Percentiles rank a stretch among this genome's conserved stretches.
phyloP scores from a whole-genome alignment of 1,284 basidiomycete species.

The Microbotryum saponariae region DNA sequence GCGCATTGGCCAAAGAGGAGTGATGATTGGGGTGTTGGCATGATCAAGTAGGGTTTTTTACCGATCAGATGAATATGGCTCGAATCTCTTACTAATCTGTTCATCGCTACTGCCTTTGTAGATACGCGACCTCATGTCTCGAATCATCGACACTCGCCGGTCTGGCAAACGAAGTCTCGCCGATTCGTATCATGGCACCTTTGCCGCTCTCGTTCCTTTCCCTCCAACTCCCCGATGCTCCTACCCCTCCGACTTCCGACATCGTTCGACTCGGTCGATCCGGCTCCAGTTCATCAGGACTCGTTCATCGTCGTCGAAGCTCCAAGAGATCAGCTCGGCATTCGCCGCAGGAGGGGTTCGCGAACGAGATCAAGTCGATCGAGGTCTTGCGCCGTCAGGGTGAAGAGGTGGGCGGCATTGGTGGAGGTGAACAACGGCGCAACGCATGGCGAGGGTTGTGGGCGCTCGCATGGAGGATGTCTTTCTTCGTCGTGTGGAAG shows the following conservation, averaged over 20 bases:
- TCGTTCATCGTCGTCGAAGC: not conserved
- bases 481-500: not conserved
- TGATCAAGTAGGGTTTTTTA: constrained; percentile 24
- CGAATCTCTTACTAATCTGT: not conserved
- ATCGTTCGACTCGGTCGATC: not conserved
- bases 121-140: constrained; percentile 26
- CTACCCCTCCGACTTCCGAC: not conserved
- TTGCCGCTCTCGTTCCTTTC: constrained; percentile 8
- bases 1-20: constrained; percentile 1
- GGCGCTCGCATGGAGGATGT: not conserved
- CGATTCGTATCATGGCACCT: constrained; percentile 18
- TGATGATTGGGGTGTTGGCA: constrained; percentile 27
- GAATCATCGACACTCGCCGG: constrained; percentile 19
- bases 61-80: not conserved
- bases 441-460: not conserved
- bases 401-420: not conserved
- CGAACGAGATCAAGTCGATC: not conserved
- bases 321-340: not conserved
- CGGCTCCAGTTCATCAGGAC: not conserved
- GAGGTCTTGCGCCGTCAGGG: not conserved
- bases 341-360: not conserved
- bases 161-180: constrained; percentile 26
- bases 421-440: not conserved
- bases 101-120: not conserved
- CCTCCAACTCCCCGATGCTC: constrained; percentile 4